phyloP scores from a whole-genome alignment of 768 basidiomycete genomes.

The Podaxis carcinomalis region DNA sequence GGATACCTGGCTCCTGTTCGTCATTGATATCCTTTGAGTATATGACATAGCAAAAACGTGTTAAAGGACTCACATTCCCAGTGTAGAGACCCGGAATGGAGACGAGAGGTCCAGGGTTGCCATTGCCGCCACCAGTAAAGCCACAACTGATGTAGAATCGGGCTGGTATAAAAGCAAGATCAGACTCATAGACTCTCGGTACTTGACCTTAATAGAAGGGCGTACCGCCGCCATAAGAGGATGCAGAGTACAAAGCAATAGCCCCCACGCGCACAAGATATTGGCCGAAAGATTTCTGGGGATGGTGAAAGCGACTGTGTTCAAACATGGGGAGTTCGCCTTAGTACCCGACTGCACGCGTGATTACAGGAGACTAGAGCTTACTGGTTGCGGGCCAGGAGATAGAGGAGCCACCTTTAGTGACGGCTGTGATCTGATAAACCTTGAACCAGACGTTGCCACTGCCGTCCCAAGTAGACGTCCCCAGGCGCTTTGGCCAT shows the following conservation, averaged over 20 bases:
- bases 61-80: constrained; percentile 16
- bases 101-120: constrained; percentile 21
- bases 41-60: background rate
- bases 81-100: constrained; percentile 26
- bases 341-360: background rate
- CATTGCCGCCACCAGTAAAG: constrained; percentile 28
- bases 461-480: constrained; percentile 34
- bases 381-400: constrained; percentile 32
- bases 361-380: background rate
- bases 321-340: background rate
- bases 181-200: background rate
- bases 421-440: constrained; percentile 35
- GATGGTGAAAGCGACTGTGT: constrained; percentile 28
- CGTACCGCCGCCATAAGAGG: constrained; percentile 29
- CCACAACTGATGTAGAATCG: constrained; percentile 33
- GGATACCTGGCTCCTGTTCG: constrained; percentile 16
- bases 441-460: constrained; percentile 44
- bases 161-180: constrained; percentile 8
- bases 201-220: background rate
- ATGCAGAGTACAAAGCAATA: constrained; percentile 35
- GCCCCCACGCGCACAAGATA: constrained; percentile 35
- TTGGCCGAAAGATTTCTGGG: constrained; percentile 31
- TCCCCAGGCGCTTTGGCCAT: constrained; percentile 44
- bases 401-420: constrained; percentile 35
- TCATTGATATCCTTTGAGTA: background rate